Evolutionary conservation across 768 basidiomycete genomes (phyloP).

Genomic region (Mycena rosella): DNA sequence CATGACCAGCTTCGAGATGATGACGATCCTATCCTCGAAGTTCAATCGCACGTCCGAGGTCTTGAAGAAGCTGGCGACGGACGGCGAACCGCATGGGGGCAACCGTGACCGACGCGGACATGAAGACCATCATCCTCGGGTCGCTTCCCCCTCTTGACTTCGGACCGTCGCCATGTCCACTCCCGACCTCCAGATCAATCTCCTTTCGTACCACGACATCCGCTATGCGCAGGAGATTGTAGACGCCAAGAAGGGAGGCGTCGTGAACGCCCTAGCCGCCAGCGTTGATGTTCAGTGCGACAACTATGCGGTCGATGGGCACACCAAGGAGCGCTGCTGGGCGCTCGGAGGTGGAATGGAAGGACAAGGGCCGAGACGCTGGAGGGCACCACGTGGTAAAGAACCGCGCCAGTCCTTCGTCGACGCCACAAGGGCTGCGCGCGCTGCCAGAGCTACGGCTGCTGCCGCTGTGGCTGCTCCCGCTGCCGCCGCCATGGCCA

Average conservation of each 20-base stretch:
- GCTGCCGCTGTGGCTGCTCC: neutral
- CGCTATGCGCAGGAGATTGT: neutral
- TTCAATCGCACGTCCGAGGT: slow-evolving; percentile 24
- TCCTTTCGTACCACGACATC: slow-evolving; percentile 11
- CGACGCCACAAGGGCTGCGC: neutral
- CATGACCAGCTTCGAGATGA: slow-evolving; percentile 5
- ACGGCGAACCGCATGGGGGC: neutral
- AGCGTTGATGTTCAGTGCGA: neutral
- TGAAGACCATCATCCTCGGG: slow-evolving; percentile 20
- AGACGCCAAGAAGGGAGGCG: neutral
- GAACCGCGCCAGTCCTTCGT: slow-evolving; percentile 18
- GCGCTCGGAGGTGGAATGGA: slow-evolving; percentile 24
- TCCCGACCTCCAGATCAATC: neutral
- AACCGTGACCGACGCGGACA: slow-evolving; percentile 4
- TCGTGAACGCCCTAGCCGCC: slow-evolving; percentile 1
- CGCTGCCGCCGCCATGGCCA: too few species aligned
- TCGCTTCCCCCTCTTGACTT: slow-evolving; percentile 26
- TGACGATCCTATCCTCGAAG: slow-evolving; percentile 1
- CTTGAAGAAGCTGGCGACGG: slow-evolving; percentile 1
- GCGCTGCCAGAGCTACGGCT: neutral
- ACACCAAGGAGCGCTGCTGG: slow-evolving; percentile 21
- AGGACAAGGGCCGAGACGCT: slow-evolving; percentile 19
- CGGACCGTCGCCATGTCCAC: neutral
- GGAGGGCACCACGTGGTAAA: slow-evolving; percentile 9
- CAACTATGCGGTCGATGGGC: neutral